A percentile compares a stretch with the other conserved stretches of the same genome.
Conservation (phyloP, 148 eudicot species). For the Beta vulgaris region DNA sequence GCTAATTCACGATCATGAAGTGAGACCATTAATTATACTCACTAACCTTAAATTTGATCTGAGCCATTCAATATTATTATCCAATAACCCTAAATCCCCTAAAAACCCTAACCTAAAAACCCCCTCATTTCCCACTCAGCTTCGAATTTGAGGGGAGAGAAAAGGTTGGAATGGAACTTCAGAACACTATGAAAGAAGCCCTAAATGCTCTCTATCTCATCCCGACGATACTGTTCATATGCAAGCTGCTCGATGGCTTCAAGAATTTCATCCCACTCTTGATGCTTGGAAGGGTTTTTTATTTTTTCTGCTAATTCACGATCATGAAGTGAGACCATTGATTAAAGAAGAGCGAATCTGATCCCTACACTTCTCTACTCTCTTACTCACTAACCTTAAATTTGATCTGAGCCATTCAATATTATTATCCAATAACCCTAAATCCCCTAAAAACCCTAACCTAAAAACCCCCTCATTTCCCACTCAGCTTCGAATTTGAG, state of each 20-base stretch:
- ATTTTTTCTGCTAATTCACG: background rate
- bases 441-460: too few species aligned
- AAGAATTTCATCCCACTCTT: conserved; percentile 80
- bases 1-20: conserved; percentile 3
- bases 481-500: background rate
- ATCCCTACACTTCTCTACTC: too few species aligned
- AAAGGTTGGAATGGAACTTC: conserved; percentile 59
- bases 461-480: background rate
- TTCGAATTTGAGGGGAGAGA: background rate
- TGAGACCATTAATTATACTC: too few species aligned
- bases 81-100: too few species aligned
- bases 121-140: background rate
- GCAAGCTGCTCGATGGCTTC: conserved; percentile 99
- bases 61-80: too few species aligned
- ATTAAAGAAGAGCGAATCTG: too few species aligned
- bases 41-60: too few species aligned
- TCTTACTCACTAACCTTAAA: too few species aligned
- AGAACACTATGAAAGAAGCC: conserved; percentile 94
- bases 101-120: too few species aligned
- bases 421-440: too few species aligned
- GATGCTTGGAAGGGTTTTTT: conserved; percentile 93
- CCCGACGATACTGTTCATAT: conserved; percentile 87
- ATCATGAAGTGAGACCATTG: too few species aligned
- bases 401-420: too few species aligned
- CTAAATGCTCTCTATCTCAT: conserved; percentile 91